A percentile compares a stretch with the other conserved stretches of the same genome.
These are phyloP conservation scores for Cutaneotrichosporon dermatis DNA, from an alignment of 1,284 basidiomycete genomes.

Conservation along the genomic window DNA sequence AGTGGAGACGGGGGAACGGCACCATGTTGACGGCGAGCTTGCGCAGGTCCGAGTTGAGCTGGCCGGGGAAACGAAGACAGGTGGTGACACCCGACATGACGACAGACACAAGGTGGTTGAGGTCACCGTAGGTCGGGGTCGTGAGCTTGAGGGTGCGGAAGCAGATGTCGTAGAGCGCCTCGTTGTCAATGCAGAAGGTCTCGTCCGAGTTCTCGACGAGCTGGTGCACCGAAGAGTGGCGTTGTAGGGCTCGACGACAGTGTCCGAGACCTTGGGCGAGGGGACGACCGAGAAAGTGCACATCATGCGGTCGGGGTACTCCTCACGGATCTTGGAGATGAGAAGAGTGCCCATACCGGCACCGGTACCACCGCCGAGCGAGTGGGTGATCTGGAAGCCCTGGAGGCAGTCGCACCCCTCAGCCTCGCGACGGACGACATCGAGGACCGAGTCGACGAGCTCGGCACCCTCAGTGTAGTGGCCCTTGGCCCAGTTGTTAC, in stretches of 20 bases:
- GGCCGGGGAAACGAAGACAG: conserved; percentile 77
- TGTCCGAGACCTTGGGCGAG: conserved; percentile 59
- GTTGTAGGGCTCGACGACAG: conserved; percentile 62
- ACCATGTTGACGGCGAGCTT: conserved; percentile 99
- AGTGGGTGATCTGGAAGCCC: conserved; percentile 61
- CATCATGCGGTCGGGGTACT: conserved; percentile 63
- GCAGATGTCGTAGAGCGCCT: conserved; percentile 97
- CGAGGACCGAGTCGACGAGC: conserved; percentile 57
- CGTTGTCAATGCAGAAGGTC: conserved; percentile 78
- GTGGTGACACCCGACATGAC: conserved; percentile 81
- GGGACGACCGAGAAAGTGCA: conserved; percentile 61
- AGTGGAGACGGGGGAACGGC: conserved; percentile 97
- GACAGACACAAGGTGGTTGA: conserved; percentile 93
- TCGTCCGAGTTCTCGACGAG: conserved; percentile 62
- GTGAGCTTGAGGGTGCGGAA: conserved; percentile 92
- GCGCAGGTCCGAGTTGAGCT: conserved; percentile 94
- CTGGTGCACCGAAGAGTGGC: conserved; percentile 60
- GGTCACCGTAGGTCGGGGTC: conserved; percentile 90
- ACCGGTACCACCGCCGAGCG: conserved; percentile 60
- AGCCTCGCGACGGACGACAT: conserved; percentile 59
- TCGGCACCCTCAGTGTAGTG: conserved; percentile 55
- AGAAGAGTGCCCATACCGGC: conserved; percentile 61
- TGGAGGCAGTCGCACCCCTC: conserved; percentile 58
- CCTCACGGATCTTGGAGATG: conserved; percentile 61
- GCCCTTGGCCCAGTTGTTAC: conserved; percentile 60